These are phyloP conservation scores for Escallonia rubra DNA, from an alignment of 129 eudicot species.

Conservation along the genomic window DNA sequence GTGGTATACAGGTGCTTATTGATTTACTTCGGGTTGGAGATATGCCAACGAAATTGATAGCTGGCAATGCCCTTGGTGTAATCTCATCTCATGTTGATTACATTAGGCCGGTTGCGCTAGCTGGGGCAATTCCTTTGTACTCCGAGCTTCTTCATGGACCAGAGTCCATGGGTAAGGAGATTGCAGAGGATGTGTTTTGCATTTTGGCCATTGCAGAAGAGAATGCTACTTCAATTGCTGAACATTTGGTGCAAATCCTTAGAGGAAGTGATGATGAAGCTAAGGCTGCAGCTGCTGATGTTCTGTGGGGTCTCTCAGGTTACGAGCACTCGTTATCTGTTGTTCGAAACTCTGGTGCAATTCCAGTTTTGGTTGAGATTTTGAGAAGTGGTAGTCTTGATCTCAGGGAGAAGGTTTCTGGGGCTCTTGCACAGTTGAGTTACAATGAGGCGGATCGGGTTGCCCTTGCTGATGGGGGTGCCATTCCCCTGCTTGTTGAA, in stretches of 20 bases:
- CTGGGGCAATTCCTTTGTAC: slow-evolving; percentile 59
- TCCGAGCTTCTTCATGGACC: slow-evolving; percentile 41
- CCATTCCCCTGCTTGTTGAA: slow-evolving; percentile 44
- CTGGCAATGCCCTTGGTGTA: slow-evolving; percentile 62
- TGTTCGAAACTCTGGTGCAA: slow-evolving; percentile 38
- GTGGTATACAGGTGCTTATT: slow-evolving; percentile 43
- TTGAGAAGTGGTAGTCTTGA: slow-evolving; percentile 25
- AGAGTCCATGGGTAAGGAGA: slow-evolving; percentile 47
- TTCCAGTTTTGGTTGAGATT: slow-evolving; percentile 48
- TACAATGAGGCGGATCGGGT: slow-evolving; percentile 32
- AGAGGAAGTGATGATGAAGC: slow-evolving; percentile 40
- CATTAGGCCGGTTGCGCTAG: slow-evolving; percentile 49
- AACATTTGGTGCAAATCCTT: slow-evolving; percentile 49
- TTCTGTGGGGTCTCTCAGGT: slow-evolving; percentile 52
- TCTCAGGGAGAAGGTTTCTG: slow-evolving; percentile 50
- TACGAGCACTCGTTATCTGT: slow-evolving; percentile 36
- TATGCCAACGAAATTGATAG: slow-evolving; percentile 34
- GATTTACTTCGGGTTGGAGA: slow-evolving; percentile 42
- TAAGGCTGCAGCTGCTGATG: slow-evolving; percentile 60
- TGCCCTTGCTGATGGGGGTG: slow-evolving; percentile 40
- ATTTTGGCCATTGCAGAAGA: slow-evolving; percentile 41
- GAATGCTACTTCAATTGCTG: slow-evolving; percentile 33
- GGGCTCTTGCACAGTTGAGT: slow-evolving; percentile 63
- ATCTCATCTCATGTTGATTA: slow-evolving; percentile 56
- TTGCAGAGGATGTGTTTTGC: slow-evolving; percentile 72